Percentiles rank a stretch among this genome's conserved stretches.
Evolutionary conservation across 495 filamentous ascomycete genomes (phyloP).

Genomic region (Letharia lupina): DNA sequence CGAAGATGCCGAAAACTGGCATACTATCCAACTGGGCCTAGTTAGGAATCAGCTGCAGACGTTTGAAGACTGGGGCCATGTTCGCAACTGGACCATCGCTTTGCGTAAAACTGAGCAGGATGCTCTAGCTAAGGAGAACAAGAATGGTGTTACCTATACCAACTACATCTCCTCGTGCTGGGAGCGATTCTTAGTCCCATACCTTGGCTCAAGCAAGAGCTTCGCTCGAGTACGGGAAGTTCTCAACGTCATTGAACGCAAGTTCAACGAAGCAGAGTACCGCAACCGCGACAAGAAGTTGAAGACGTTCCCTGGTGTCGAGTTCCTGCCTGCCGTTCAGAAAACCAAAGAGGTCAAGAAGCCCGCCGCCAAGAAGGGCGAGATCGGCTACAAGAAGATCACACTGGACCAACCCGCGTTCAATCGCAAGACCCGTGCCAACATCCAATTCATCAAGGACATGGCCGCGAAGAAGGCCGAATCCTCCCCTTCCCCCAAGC

Average conservation of each 20-base stretch:
- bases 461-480: background rate
- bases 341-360: background rate
- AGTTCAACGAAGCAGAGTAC: slow-evolving; percentile 20
- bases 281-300: slow-evolving; percentile 11
- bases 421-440: background rate
- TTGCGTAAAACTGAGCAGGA: slow-evolving; percentile 25
- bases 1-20: slow-evolving; percentile 39
- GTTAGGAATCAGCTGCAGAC: slow-evolving; percentile 49
- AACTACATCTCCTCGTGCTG: slow-evolving; percentile 21
- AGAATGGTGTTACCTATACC: background rate
- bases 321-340: slow-evolving; percentile 45
- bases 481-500: background rate
- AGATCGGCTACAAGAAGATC: slow-evolving; percentile 1
- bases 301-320: slow-evolving; percentile 53
- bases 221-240: slow-evolving; percentile 32
- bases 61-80: slow-evolving; percentile 52
- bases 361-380: background rate
- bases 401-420: background rate
- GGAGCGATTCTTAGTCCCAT: slow-evolving; percentile 25
- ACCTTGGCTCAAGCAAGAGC: slow-evolving; percentile 27
- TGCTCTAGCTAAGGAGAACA: slow-evolving; percentile 6
- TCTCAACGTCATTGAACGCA: slow-evolving; percentile 21
- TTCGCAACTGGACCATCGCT: slow-evolving; percentile 31
- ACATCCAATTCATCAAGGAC: background rate
- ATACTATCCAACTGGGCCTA: slow-evolving; percentile 50